These are phyloP conservation scores for Curvularia sp. DNA, from an alignment of 2,329 filamentous ascomycete genomes.

Conservation along the genomic window DNA sequence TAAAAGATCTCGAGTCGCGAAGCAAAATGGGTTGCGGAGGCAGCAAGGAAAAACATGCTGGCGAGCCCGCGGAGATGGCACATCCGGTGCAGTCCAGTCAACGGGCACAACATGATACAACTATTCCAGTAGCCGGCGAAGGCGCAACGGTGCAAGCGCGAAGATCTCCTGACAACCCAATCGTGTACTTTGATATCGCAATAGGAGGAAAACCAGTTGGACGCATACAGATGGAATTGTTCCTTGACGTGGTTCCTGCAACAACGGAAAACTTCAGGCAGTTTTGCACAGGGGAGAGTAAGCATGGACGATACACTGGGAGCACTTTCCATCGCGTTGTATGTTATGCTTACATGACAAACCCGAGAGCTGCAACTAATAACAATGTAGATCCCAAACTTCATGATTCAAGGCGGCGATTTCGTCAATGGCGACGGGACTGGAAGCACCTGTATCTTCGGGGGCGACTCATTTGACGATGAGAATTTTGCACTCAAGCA, in stretches of 20 bases:
- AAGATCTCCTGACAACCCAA: constrained; percentile 22
- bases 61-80: constrained; percentile 17
- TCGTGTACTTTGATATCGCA: constrained; percentile 28
- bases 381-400: constrained; percentile 74
- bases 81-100: constrained; percentile 11
- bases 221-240: constrained; percentile 86
- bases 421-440: constrained; percentile 81
- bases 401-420: constrained; percentile 93
- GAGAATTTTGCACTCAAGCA: constrained; percentile 91
- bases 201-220: constrained; percentile 61
- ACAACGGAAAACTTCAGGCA: constrained; percentile 81
- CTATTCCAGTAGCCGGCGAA: constrained; percentile 1
- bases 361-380: not conserved
- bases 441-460: constrained; percentile 90
- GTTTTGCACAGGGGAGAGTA: constrained; percentile 76
- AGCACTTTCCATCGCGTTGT: constrained; percentile 89
- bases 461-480: constrained; percentile 79
- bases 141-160: constrained; percentile 12
- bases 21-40: constrained; percentile 22
- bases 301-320: constrained; percentile 79
- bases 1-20: not conserved
- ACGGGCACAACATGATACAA: not conserved
- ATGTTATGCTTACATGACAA: not conserved
- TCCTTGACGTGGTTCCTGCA: constrained; percentile 81
- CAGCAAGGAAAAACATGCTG: constrained; percentile 18